Base-by-base conservation (phyloP, 2,329 filamentous ascomycete genomes). In the Pseudovirgaria hyperparasitica region DNA sequence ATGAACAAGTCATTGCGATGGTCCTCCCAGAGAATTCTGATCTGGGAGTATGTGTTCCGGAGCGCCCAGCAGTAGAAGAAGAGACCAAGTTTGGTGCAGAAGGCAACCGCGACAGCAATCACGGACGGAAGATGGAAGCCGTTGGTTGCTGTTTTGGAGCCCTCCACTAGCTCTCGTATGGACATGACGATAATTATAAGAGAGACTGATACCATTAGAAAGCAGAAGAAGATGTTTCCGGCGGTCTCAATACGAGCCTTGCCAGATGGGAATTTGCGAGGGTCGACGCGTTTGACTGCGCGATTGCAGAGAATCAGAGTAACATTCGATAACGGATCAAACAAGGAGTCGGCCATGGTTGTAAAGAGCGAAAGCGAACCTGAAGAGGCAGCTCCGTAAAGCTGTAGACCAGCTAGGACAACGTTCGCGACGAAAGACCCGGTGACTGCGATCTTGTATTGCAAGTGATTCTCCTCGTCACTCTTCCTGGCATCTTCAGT, bases 1-100 rank as follows among this genome's bases (percentile, higher is more conserved):
- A 98, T 84, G 43, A 93, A 66, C n/a, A 98, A 65, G 48, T 98
- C 90, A 48, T 98, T 98, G 35, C 90, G 77, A 59, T 98, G 90
- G 47, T 96, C 87, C 54, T 92, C 82, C 86, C 85, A 94, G 9
- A 96, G 63, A 48, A 94, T 94, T 31, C 80, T 72, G 37, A 94
- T 74, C 54, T 94, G 86, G 34, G 75, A 84, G 62, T 96, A 93
- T 44, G 82, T 81, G 59, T 94, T 77, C 40, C 87, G 77, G 43
- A 96, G 58, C 4, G 82, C 73, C 73, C 79, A 96, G 59, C 90
- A 96, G 62, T 94, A 96, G 15, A 92, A 42, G 54, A 94, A 96
- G 1, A 96, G 66, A 5, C 43, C 46, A 10, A 96, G 61, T 51
- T 98, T 96, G 13, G 86, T 93, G 16, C 52, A 57, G 47, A 96